Evolutionary conservation across 2,329 filamentous ascomycete genomes (phyloP), one percentile per base, ranked within the genome.

Genomic region (Xylaria sp.): DNA sequence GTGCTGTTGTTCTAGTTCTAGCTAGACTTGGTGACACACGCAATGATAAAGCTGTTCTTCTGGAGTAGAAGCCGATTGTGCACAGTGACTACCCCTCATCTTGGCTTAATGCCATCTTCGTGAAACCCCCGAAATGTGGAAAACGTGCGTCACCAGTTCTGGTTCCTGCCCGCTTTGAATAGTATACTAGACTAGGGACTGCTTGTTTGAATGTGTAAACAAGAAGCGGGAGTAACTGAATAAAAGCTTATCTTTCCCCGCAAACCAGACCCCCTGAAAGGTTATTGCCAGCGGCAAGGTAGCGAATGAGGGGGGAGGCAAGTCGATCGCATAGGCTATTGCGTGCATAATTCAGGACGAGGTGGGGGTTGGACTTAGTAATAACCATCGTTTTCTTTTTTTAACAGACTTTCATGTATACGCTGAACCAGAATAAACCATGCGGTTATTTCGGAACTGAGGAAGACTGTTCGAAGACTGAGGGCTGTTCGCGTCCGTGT

Each of bases 61-160:
- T 10, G 20, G 3, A 3, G 9, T 23, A 7, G 3, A n/a, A 13
- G 20, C 15, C 28, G 4, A 32, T 32, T 3, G 18, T 20, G 30
- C 32, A 55, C n/a, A 20, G 23, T 13, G 50, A 36, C 30, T 36
- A 65, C 63, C 63, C 62, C 63, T 65, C 63, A 65, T 23, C 56
- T 55, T 34, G 63, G 36, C 55, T 13, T 39, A 20, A n/a, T 30
- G 53, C 53, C 18, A n/a, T 34, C 20, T 32, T 55, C 50, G 18
- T 15, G 9, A 36, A 34, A 36, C 3, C 9, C 45, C 15, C 45
- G 23, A 23, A 13, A 28, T 48, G 20, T 28, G 30, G 50, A 23
- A 34, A 53, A 34, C 9, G n/a, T 53, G 30, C 50, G 50, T n/a
- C 46, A 30, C 30, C 50, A 53, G 30, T 34, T 25, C 18, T 39